These are phyloP conservation scores for Mycena vulgaris DNA, from an alignment of 768 basidiomycete species.

Conservation along the genomic window DNA sequence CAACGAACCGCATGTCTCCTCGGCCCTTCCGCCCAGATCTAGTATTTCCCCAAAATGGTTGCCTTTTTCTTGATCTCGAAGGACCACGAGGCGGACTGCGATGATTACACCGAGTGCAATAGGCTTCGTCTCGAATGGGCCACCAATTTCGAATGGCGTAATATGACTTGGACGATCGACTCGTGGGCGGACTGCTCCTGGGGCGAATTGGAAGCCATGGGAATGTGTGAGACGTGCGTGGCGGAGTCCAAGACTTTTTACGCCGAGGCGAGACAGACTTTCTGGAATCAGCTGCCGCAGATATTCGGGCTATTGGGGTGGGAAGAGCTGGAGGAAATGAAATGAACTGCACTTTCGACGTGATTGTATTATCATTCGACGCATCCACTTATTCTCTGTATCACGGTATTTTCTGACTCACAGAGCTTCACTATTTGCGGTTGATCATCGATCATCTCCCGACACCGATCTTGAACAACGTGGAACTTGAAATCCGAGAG, in stretches of 20 bases:
- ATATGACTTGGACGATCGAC: neutral
- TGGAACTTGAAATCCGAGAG: too few relatives aligned
- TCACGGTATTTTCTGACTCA: too few relatives aligned
- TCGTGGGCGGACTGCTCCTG: neutral
- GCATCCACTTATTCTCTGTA: too few relatives aligned
- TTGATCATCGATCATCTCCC: too few relatives aligned
- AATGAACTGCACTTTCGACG: too few relatives aligned
- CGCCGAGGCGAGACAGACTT: neutral
- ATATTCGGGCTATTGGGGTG: slow-evolving; percentile 19
- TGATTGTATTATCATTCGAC: too few relatives aligned
- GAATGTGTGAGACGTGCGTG: slow-evolving; percentile 2
- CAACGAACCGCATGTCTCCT: neutral
- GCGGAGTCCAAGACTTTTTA: neutral
- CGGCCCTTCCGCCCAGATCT: neutral
- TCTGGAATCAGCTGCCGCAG: slow-evolving; percentile 22
- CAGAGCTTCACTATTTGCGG: too few relatives aligned
- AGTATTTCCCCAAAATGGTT: neutral
- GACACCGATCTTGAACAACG: too few relatives aligned
- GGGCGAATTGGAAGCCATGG: neutral
- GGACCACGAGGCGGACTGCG: neutral
- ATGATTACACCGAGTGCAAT: neutral
- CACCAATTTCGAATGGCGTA: neutral
- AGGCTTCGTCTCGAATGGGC: neutral
- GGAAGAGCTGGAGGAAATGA: slow-evolving; percentile 18
- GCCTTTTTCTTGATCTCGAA: neutral